These are phyloP conservation scores for Plasmodium sp. DNA, from an alignment of 169 alveolate species.

Conservation along the genomic window DNA sequence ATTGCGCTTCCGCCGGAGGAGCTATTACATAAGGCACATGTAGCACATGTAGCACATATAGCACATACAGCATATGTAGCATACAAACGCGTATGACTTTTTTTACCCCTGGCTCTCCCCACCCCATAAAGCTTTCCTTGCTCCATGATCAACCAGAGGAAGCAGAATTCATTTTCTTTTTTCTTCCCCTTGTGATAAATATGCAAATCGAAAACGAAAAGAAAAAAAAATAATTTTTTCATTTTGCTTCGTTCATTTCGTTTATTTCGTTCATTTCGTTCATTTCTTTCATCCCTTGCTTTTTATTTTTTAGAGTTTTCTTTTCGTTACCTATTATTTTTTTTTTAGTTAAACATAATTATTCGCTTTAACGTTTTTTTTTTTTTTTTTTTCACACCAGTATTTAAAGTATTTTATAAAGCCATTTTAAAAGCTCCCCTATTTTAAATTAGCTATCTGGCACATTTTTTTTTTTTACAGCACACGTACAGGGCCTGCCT, in stretches of 20 bases:
- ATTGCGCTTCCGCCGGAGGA: background rate
- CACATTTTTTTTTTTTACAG: background rate
- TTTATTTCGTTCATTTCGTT: background rate
- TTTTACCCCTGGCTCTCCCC: background rate
- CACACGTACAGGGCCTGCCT: background rate
- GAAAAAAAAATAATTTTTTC: background rate
- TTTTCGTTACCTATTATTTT: background rate
- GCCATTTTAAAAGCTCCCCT: background rate
- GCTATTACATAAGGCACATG: background rate
- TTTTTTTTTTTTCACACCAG: background rate
- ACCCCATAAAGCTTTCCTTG: background rate
- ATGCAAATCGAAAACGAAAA: background rate
- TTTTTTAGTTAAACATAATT: background rate
- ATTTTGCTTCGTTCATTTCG: background rate
- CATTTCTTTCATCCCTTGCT: background rate
- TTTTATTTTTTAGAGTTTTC: background rate
- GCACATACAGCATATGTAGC: background rate
- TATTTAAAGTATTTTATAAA: background rate
- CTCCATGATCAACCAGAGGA: background rate
- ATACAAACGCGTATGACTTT: background rate
- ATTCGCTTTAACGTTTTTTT: background rate
- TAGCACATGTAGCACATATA: background rate
- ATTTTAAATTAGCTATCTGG: background rate
- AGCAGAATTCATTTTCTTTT: background rate
- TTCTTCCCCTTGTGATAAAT: background rate